phyloP scores from a whole-genome alignment of 768 basidiomycete genomes.

The Roridomyces roridus region DNA sequence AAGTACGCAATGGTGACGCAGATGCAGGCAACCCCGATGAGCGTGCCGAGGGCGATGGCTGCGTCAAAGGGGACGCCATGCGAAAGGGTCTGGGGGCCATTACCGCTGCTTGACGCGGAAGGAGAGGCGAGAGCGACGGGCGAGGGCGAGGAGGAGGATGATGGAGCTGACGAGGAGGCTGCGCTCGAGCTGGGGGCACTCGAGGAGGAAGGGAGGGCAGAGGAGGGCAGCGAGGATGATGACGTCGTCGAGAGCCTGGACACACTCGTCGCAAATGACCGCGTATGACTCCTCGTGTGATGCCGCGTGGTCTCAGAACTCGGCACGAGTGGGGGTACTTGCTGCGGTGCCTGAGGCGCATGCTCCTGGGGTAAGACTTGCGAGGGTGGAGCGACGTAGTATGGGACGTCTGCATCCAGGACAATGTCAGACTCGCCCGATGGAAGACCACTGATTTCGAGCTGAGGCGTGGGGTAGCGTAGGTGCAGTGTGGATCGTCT shows the following conservation, averaged over 20 bases:
- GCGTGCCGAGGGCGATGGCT: constrained; percentile 52
- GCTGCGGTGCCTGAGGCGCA: constrained; percentile 12
- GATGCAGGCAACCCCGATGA: constrained; percentile 51
- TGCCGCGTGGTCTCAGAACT: not conserved
- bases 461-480: too few species aligned
- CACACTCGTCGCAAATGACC: not conserved
- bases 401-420: too few species aligned
- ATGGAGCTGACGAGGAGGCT: not conserved
- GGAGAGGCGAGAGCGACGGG: not conserved
- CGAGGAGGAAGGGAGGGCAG: not conserved
- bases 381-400: too few species aligned
- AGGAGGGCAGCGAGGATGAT: not conserved
- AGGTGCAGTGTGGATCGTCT: too few species aligned
- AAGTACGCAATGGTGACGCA: constrained; percentile 56
- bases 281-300: not conserved
- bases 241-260: not conserved
- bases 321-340: not conserved
- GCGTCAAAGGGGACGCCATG: constrained; percentile 54
- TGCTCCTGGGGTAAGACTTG: constrained; percentile 7
- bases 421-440: too few species aligned
- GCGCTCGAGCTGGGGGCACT: not conserved
- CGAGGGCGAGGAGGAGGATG: not conserved
- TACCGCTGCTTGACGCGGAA: not conserved
- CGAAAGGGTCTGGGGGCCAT: not conserved
- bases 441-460: too few species aligned